A percentile compares a stretch with the other conserved stretches of the same genome.
phyloP scores from a whole-genome alignment of 768 basidiomycete genomes.

The Lentinula lateritia region DNA sequence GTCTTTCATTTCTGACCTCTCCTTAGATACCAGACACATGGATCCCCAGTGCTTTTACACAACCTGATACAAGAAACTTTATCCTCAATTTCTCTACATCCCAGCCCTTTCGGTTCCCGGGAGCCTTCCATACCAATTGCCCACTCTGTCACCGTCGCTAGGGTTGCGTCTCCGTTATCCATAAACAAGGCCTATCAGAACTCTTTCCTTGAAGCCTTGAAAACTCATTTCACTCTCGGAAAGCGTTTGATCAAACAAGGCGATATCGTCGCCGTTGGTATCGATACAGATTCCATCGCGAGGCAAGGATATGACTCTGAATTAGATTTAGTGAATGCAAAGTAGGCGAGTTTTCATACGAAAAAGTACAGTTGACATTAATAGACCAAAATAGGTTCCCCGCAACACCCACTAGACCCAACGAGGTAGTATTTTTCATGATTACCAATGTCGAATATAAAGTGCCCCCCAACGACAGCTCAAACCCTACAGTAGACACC shows the following conservation, averaged over 20 bases:
- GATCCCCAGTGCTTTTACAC: slow-evolving; percentile 48
- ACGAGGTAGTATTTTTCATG: slow-evolving; percentile 67
- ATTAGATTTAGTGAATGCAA: slow-evolving; percentile 14
- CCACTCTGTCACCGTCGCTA: slow-evolving; percentile 63
- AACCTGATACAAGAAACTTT: slow-evolving; percentile 37
- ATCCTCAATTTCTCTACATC: slow-evolving; percentile 30
- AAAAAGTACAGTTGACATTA: not conserved
- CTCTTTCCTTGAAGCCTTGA: slow-evolving; percentile 56
- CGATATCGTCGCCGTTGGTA: slow-evolving; percentile 62
- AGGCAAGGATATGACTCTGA: slow-evolving; percentile 11
- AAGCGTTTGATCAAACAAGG: slow-evolving; percentile 64
- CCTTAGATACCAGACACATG: slow-evolving; percentile 32
- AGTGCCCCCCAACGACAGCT: slow-evolving; percentile 30
- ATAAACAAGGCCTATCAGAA: slow-evolving; percentile 60
- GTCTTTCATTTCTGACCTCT: not conserved
- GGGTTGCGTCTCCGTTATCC: slow-evolving; percentile 73
- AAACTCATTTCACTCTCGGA: slow-evolving; percentile 49
- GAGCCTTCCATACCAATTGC: slow-evolving; percentile 65
- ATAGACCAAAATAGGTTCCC: slow-evolving; percentile 7
- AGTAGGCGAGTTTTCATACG: slow-evolving; percentile 15
- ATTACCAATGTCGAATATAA: slow-evolving; percentile 75
- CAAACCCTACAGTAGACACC: slow-evolving; percentile 25
- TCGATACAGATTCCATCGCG: slow-evolving; percentile 46
- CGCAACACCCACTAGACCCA: slow-evolving; percentile 18
- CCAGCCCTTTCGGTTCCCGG: slow-evolving; percentile 57